These are phyloP conservation scores for Pseudonectria foliicola DNA, from an alignment of 2,329 filamentous ascomycete genomes.

Conservation along the genomic window DNA sequence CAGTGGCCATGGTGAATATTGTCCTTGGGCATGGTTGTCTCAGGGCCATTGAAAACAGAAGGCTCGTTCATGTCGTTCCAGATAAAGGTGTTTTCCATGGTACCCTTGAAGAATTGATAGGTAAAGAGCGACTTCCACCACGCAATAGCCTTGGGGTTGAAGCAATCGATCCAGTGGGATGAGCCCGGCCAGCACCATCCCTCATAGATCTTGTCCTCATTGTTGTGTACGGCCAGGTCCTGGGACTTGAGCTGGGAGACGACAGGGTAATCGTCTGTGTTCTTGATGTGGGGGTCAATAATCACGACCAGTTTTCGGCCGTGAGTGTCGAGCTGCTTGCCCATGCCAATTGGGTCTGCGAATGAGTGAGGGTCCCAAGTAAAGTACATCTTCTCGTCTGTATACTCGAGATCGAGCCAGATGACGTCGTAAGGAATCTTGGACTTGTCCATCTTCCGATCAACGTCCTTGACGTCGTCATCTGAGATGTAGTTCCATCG, in stretches of 20 bases:
- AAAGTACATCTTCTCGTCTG: slow-evolving; percentile 95
- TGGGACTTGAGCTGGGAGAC: slow-evolving; percentile 78
- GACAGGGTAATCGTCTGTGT: slow-evolving; percentile 68
- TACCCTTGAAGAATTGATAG: slow-evolving; percentile 82
- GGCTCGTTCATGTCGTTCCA: slow-evolving; percentile 99
- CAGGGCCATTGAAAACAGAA: slow-evolving; percentile 95
- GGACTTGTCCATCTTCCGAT: slow-evolving; percentile 90
- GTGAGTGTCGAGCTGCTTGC: slow-evolving; percentile 75
- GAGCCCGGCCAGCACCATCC: slow-evolving; percentile 99
- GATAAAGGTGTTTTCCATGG: slow-evolving; percentile 78
- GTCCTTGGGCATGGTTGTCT: slow-evolving; percentile 98
- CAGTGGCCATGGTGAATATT: slow-evolving; percentile 86
- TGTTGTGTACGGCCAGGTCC: slow-evolving; percentile 79
- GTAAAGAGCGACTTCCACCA: slow-evolving; percentile 92
- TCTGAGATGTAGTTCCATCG: slow-evolving; percentile 98
- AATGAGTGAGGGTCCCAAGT: slow-evolving; percentile 93
- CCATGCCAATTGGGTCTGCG: slow-evolving; percentile 77
- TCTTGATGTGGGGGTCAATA: slow-evolving; percentile 98
- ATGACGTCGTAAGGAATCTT: slow-evolving; percentile 98
- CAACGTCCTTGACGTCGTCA: slow-evolving; percentile 93
- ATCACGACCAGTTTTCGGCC: slow-evolving; percentile 89
- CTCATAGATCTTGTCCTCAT: slow-evolving; percentile 82
- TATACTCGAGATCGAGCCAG: slow-evolving; percentile 98
- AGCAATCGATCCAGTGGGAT: slow-evolving; percentile 92
- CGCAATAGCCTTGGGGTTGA: slow-evolving; percentile 81